Conservation (phyloP, 441 rosid genomes). For the Biscutella laevigata region DNA sequence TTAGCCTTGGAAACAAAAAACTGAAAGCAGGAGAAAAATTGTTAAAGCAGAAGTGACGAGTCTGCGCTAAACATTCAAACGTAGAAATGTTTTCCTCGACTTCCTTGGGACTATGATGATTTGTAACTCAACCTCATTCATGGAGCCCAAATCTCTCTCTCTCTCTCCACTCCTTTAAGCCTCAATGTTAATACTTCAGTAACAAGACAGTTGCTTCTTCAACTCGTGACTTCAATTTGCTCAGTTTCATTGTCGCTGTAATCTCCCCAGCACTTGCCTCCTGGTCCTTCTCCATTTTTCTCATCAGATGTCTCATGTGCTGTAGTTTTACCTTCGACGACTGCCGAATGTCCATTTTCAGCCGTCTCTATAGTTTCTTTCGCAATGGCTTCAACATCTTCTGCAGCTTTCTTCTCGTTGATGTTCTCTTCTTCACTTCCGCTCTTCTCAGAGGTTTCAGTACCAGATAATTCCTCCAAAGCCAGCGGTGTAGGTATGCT, state of each 20-base stretch:
- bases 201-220: conserved; percentile 23
- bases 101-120: background rate
- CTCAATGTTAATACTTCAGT: conserved; percentile 24
- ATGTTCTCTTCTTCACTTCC: conserved; percentile 33
- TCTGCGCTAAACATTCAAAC: conserved; percentile 17
- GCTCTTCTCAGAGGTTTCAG: conserved; percentile 30
- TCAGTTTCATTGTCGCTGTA: conserved; percentile 74
- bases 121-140: conserved; percentile 14
- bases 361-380: conserved; percentile 31
- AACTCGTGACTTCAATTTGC: conserved; percentile 54
- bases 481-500: too few species aligned
- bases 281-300: conserved; percentile 33
- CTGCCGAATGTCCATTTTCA: conserved; percentile 20
- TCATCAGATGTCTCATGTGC: conserved; percentile 31
- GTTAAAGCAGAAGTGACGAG: conserved; percentile 12
- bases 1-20: conserved; percentile 17
- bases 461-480: too few species aligned
- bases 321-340: conserved; percentile 20
- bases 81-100: background rate
- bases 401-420: conserved; percentile 31
- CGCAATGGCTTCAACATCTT: conserved; percentile 27
- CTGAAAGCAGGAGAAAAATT: conserved; percentile 12
- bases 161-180: conserved; percentile 13
- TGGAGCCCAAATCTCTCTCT: conserved; percentile 1
- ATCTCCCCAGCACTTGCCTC: conserved; percentile 76